These are phyloP conservation scores for Arctium minus DNA, from an alignment of 129 eudicot species.

Conservation along the genomic window DNA sequence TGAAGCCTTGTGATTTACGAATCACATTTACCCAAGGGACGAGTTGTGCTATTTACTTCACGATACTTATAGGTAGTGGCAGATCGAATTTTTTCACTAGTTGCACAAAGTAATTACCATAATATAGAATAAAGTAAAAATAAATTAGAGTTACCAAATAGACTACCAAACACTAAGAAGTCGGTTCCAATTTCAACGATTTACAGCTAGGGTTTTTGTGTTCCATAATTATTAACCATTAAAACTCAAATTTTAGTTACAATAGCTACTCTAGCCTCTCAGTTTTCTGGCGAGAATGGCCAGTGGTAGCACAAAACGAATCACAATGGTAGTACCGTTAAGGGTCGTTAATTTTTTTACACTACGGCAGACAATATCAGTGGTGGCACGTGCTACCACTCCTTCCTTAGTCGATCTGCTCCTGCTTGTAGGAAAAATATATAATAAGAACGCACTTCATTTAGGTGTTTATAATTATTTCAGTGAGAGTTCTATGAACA, in stretches of 20 bases:
- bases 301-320: too few relatives aligned
- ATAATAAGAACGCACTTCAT: not conserved
- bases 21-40: not conserved
- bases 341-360: too few relatives aligned
- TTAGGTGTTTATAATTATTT: not conserved
- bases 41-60: not conserved
- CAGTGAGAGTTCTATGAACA: not conserved
- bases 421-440: not conserved
- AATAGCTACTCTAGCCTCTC: too few relatives aligned
- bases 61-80: not conserved
- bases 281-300: too few relatives aligned
- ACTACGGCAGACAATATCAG: too few relatives aligned
- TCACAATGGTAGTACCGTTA: too few relatives aligned
- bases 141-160: not conserved
- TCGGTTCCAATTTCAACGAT: not conserved
- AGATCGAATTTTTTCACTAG: not conserved
- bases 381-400: too few relatives aligned
- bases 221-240: not conserved
- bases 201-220: not conserved
- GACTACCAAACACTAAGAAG: not conserved
- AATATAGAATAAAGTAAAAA: not conserved
- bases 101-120: not conserved
- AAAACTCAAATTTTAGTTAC: too few relatives aligned
- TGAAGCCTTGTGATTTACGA: constrained; percentile 1
- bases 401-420: too few relatives aligned